Evolutionary conservation across 371 early-diverging fungal species (phyloP).

Genomic region (Rhizomucor pusillus): DNA sequence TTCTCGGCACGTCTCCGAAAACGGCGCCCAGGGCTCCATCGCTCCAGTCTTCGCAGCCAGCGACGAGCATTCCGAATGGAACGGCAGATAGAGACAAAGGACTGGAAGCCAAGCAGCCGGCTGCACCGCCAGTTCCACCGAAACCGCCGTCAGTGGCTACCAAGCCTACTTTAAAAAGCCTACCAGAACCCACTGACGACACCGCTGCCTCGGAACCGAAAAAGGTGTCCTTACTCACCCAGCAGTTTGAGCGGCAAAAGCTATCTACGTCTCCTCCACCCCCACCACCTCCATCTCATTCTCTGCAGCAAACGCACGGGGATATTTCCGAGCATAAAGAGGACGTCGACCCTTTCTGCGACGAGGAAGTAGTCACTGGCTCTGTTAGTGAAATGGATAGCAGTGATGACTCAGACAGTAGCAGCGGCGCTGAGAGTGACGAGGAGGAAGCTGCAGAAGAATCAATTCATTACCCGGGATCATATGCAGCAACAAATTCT

Average conservation of each 20-base stretch:
- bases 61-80: neutral
- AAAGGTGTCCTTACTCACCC: conserved; percentile 14
- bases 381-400: conserved; percentile 7
- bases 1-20: neutral
- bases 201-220: conserved; percentile 1
- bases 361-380: conserved; percentile 16
- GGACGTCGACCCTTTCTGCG: conserved; percentile 17
- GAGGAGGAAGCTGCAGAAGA: conserved; percentile 5
- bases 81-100: neutral
- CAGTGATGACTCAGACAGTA: conserved; percentile 6
- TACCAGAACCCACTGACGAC: neutral
- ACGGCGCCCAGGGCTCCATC: conserved; percentile 1
- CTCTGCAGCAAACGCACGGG: neutral
- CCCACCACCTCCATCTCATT: neutral
- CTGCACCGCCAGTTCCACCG: conserved; percentile 19
- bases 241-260: conserved; percentile 16
- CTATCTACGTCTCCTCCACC: neutral
- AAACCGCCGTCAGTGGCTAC: conserved; percentile 6
- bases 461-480: neutral
- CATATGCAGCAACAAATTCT: neutral
- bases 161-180: neutral
- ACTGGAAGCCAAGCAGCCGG: neutral
- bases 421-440: conserved; percentile 7
- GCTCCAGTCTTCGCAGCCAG: neutral
- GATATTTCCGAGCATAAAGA: conserved; percentile 2